Evolutionary conservation across 2,329 filamentous ascomycete species (phyloP).

Genomic region (Exserohilum turcica): DNA sequence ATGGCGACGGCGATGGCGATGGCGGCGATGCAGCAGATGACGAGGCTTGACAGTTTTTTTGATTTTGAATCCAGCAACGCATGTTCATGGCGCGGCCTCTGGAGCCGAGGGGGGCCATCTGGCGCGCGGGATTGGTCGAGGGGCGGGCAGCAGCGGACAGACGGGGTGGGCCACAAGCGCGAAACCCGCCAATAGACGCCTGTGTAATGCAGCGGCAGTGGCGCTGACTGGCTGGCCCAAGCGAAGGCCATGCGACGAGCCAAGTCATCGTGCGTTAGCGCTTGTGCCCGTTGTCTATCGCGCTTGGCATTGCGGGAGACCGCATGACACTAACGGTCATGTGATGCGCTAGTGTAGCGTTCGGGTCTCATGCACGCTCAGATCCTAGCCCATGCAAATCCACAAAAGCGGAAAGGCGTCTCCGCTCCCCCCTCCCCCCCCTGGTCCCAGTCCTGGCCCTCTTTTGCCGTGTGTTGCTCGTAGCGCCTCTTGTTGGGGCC

Average conservation of each 20-base stretch:
- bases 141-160: slow-evolving; percentile 13
- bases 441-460: slow-evolving; percentile 25
- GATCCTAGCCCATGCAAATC: slow-evolving; percentile 16
- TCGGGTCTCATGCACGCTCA: slow-evolving; percentile 6
- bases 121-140: slow-evolving; percentile 7
- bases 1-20: slow-evolving; percentile 20
- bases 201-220: slow-evolving; percentile 20
- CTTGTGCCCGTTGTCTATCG: slow-evolving; percentile 14
- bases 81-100: slow-evolving; percentile 26
- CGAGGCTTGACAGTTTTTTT: slow-evolving; percentile 20
- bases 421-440: slow-evolving; percentile 17
- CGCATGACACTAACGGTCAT: slow-evolving; percentile 29
- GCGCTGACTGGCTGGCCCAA: slow-evolving; percentile 24
- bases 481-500: slow-evolving; percentile 21
- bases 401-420: slow-evolving; percentile 12
- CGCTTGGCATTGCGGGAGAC: slow-evolving; percentile 14
- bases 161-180: slow-evolving; percentile 23
- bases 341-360: slow-evolving; percentile 17
- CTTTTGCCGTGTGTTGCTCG: slow-evolving; percentile 19
- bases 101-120: slow-evolving; percentile 9
- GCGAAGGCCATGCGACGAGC: slow-evolving; percentile 19
- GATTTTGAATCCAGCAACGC: slow-evolving; percentile 17
- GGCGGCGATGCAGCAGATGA: slow-evolving; percentile 14
- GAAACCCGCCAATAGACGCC: slow-evolving; percentile 33
- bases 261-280: slow-evolving; percentile 24